Evolutionary conservation across 2,329 filamentous ascomycete species (phyloP).

Genomic region (Nigrograna mackinnonii): DNA sequence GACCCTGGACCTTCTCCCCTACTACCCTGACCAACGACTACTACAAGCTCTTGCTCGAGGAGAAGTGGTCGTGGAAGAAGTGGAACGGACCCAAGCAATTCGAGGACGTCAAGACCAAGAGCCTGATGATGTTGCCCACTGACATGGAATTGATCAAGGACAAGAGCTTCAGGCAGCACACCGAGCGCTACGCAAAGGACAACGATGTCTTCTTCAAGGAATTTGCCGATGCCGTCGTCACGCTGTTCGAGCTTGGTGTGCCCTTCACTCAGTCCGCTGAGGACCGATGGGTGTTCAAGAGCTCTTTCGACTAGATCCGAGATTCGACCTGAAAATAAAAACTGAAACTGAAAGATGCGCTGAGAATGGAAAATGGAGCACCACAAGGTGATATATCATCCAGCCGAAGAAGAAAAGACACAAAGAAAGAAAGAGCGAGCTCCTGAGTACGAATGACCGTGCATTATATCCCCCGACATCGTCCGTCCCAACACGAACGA

Average conservation of each 20-base stretch:
- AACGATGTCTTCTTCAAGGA: conserved; percentile 92
- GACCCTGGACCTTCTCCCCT: conserved; percentile 80
- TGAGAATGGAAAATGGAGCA: background rate
- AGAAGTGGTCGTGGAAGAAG: conserved; percentile 98
- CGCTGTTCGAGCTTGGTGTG: conserved; percentile 92
- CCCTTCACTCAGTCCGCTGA: conserved; percentile 68
- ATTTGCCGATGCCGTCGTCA: conserved; percentile 76
- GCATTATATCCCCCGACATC: too few species aligned
- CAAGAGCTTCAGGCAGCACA: conserved; percentile 78
- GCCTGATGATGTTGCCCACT: conserved; percentile 95
- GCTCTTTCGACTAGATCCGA: conserved; percentile 39
- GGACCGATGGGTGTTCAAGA: conserved; percentile 50
- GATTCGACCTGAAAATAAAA: background rate
- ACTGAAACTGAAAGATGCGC: background rate
- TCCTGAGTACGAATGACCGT: too few species aligned
- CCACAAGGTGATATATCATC: conserved; percentile 5
- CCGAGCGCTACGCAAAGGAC: conserved; percentile 89
- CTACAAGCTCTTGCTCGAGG: conserved; percentile 82
- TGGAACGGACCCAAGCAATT: conserved; percentile 92
- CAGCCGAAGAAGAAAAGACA: too few species aligned
- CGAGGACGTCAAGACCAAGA: conserved; percentile 84
- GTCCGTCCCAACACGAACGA: too few species aligned
- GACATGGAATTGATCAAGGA: conserved; percentile 88
- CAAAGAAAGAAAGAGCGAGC: too few species aligned
- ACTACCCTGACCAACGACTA: conserved; percentile 91